Evolutionary conservation across 495 filamentous ascomycete genomes (phyloP).

Genomic region (Entonaema liquescens): DNA sequence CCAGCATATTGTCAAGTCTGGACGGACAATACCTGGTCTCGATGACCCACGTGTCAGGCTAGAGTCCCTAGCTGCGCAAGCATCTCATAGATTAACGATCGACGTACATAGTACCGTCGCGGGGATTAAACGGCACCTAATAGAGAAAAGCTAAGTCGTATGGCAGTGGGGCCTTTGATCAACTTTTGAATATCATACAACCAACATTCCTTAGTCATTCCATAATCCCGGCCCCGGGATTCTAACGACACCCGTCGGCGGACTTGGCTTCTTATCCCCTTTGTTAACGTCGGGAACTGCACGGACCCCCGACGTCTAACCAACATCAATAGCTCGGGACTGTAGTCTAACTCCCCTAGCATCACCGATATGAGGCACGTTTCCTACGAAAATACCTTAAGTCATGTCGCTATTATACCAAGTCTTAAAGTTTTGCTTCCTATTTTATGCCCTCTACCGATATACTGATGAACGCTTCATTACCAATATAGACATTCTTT

Average conservation of each 20-base stretch:
- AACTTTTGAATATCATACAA: not conserved
- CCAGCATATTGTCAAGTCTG: not conserved
- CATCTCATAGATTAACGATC: constrained; percentile 10
- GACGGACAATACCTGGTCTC: not conserved
- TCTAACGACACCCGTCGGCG: not conserved
- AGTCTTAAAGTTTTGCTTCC: not conserved
- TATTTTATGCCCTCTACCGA: not conserved
- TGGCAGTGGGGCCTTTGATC: not conserved
- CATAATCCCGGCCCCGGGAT: not conserved
- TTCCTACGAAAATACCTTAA: not conserved
- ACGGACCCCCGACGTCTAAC: not conserved
- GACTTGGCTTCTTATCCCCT: not conserved
- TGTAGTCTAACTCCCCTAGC: not conserved
- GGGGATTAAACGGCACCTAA: constrained; percentile 4
- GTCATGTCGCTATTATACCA: not conserved
- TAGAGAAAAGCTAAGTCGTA: not conserved
- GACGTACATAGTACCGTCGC: constrained; percentile 5
- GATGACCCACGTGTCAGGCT: constrained; percentile 26
- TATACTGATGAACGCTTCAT: no score
- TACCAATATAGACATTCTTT: no score
- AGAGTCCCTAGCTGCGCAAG: not conserved
- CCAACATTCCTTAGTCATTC: not conserved
- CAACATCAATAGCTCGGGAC: not conserved
- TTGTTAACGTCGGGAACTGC: not conserved
- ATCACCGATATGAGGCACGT: not conserved